Evolutionary conservation across 306 rosid species (phyloP).

Genomic region (Canavalia ensiformis): DNA sequence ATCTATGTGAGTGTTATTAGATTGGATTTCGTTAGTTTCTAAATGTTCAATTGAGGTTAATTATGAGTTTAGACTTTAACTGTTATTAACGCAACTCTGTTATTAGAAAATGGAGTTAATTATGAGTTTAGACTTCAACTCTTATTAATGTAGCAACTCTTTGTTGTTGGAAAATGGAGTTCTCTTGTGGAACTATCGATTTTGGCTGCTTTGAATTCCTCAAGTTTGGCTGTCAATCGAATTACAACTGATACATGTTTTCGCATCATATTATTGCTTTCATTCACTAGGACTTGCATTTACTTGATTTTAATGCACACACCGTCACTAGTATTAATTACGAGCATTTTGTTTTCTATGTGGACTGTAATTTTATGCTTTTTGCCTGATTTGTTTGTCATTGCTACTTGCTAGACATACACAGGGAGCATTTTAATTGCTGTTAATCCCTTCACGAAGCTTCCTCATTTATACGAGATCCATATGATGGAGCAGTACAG

Average conservation of each 20-base stretch:
- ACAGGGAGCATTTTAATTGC: constrained; percentile 98
- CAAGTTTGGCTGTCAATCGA: background rate
- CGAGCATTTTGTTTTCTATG: constrained; percentile 2
- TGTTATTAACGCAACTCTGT: background rate
- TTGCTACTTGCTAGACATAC: constrained; percentile 76
- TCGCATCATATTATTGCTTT: constrained; percentile 26
- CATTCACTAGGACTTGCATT: constrained; percentile 26
- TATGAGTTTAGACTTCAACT: background rate
- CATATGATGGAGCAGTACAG: constrained; percentile 98
- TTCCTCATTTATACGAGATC: constrained; percentile 87
- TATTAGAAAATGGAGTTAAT: background rate
- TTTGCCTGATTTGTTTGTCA: constrained; percentile 41
- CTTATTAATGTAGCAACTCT: constrained; percentile 1
- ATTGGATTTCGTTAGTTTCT: background rate
- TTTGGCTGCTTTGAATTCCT: background rate
- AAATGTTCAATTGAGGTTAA: constrained; percentile 24
- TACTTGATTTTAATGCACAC: constrained; percentile 30
- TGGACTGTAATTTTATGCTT: constrained; percentile 25
- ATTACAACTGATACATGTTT: constrained; percentile 9
- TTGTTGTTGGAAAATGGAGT: background rate
- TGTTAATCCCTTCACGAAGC: constrained; percentile 96
- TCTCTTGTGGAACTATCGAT: background rate
- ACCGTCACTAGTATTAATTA: constrained; percentile 24
- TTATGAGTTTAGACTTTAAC: background rate
- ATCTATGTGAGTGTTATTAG: constrained; percentile 75